Evolutionary conservation across 139 green algal species (phyloP), one percentile per base, ranked within the genome.

Genomic region (Trebouxia sp.): DNA sequence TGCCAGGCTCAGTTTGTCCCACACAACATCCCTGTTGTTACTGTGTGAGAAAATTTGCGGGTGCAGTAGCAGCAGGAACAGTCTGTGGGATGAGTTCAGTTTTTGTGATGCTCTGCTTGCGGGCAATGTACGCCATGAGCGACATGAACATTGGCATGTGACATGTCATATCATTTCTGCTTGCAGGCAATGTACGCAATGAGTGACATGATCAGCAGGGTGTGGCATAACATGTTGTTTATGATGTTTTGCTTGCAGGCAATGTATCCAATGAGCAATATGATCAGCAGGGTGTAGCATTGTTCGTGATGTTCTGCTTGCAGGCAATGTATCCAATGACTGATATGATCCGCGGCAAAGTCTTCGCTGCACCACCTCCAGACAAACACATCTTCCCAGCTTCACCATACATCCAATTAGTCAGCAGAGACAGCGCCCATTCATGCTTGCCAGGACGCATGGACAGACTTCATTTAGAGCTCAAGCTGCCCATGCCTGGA

Each of bases 301-400:
- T 53, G 3, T 53, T 53, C 20, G 14, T 26, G 15, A 53, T 17
- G 3, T 6, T 1, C 20, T 53, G 37, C n/a, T 30, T n/a, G 62
- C 62, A 72, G 62, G 28, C 62, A 28, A 72, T 72, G 62, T 72
- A 72, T 24, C 62, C 62, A 0, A 72, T 72, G 62, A 32, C 42
- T 30, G 32, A 72, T 17, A 72, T 72, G 62, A 72, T 72, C 3
- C 37, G 62, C 32, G 62, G 62, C 4, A 30, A 32, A 3, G 62
- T 72, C 32, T 72, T 72, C 28, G 28, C n/a, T 6, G 62, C 32
- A 4, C 62, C 62, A 35, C 32, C 35, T 17, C 32, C 62, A 72
- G 62, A 72, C 62, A 12, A 10, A 17, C 5, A 45, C 12, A 32
- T 72, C 62, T 72, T 72, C 37, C n/a, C 62, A 4, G 26, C 35